A percentile compares a stretch with the other conserved stretches of the same genome.
Conservation (phyloP, 192 early-diverging fungal genomes). For the Coemansia erecta region DNA sequence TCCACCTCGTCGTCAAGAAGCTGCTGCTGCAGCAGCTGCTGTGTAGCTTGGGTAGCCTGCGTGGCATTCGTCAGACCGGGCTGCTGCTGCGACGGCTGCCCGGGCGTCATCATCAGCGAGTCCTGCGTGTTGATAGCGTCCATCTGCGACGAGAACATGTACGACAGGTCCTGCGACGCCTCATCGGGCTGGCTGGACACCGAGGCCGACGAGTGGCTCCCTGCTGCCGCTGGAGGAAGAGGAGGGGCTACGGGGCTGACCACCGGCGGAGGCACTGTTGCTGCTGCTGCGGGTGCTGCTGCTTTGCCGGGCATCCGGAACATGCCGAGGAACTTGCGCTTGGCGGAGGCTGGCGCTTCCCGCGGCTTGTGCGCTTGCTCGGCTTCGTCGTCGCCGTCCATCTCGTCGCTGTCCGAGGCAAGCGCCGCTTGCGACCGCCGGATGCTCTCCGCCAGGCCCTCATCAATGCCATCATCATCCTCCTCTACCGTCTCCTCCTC, state of each 20-base stretch:
- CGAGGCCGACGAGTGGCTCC: background rate
- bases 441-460: background rate
- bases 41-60: background rate
- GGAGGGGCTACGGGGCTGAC: background rate
- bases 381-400: too few species aligned
- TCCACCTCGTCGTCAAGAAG: background rate
- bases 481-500: background rate
- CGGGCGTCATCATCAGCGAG: slow-evolving; percentile 47
- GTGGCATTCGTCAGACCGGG: too few species aligned
- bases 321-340: slow-evolving; percentile 43
- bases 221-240: background rate
- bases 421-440: too few species aligned
- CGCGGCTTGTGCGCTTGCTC: too few species aligned
- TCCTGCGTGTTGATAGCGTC: slow-evolving; percentile 38
- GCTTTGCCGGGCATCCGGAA: slow-evolving; percentile 39
- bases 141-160: slow-evolving; percentile 25
- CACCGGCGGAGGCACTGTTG: background rate
- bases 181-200: slow-evolving; percentile 2
- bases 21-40: background rate
- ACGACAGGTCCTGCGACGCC: slow-evolving; percentile 28
- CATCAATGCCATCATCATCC: background rate
- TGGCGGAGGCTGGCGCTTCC: slow-evolving; percentile 5
- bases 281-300: background rate
- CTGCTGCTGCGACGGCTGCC: background rate
- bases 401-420: background rate